A percentile compares a stretch with the other conserved stretches of the same genome.
Conservation (phyloP, 257 asterid species). For the Nicotiana benthamiana region DNA sequence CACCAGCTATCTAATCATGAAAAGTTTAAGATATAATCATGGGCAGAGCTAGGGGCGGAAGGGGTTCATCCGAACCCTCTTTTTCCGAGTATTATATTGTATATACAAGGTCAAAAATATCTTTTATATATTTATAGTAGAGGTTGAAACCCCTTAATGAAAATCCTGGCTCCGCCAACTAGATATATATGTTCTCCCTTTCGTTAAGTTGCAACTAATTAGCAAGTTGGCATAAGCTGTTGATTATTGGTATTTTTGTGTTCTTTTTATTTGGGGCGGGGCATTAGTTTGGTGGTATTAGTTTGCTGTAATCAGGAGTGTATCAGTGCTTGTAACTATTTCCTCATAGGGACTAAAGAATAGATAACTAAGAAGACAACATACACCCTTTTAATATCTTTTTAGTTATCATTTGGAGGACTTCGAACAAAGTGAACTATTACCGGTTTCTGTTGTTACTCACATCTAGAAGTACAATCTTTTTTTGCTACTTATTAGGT, state of each 20-base stretch:
- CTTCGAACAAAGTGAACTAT: background rate
- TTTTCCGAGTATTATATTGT: no score
- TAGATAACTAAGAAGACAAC: background rate
- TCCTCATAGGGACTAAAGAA: background rate
- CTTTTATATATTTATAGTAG: no score
- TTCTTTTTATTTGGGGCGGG: background rate
- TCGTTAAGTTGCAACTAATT: background rate
- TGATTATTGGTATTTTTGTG: background rate
- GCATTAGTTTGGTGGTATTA: background rate
- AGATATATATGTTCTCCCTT: background rate
- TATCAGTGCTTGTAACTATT: no score
- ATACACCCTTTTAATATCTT: background rate
- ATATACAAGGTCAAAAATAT: no score
- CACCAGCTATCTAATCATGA: background rate
- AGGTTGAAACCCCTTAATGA: no score
- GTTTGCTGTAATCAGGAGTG: background rate
- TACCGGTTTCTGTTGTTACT: background rate
- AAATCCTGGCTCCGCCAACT: no score
- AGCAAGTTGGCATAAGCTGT: background rate
- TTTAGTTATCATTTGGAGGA: background rate
- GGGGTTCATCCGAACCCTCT: no score
- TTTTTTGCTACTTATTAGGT: background rate
- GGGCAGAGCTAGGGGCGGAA: no score
- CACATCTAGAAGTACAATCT: background rate
- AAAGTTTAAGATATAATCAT: no score